These are phyloP conservation scores for Piper longum DNA, from an alignment of 164 flowering plant genomes.

Conservation along the genomic window DNA sequence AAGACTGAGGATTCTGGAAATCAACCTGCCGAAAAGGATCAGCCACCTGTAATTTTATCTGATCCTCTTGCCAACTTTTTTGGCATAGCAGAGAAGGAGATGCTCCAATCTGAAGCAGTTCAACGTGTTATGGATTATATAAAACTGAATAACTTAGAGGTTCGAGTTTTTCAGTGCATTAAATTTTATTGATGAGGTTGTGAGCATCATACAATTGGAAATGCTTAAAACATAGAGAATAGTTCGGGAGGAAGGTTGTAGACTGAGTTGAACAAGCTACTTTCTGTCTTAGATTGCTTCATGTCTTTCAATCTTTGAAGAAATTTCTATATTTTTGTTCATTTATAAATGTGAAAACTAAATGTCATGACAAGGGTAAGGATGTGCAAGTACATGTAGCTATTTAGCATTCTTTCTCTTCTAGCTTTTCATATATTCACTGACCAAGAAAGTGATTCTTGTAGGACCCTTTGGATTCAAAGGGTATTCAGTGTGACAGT, in stretches of 20 bases:
- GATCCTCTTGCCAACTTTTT: constrained; percentile 71
- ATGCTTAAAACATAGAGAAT: not conserved
- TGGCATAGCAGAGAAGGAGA: constrained; percentile 60
- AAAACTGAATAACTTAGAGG: constrained; percentile 63
- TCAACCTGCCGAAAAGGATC: constrained; percentile 27
- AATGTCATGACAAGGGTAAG: too few relatives aligned
- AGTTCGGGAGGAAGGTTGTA: not conserved
- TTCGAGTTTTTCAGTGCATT: constrained; percentile 11
- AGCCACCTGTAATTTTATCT: constrained; percentile 48
- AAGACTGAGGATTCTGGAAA: constrained; percentile 32
- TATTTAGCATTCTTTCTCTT: too few relatives aligned
- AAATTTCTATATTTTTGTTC: not conserved
- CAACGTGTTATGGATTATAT: constrained; percentile 70
- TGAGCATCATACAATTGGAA: not conserved
- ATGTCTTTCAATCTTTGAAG: not conserved
- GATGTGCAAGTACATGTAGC: too few relatives aligned
- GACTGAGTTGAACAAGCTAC: not conserved
- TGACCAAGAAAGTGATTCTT: not conserved
- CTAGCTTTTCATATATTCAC: too few relatives aligned
- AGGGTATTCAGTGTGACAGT: constrained; percentile 52
- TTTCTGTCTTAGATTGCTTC: not conserved
- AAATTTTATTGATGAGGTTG: not conserved
- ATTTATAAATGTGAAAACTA: not conserved
- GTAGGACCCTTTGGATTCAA: constrained; percentile 62
- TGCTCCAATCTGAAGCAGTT: constrained; percentile 48